Evolutionary conservation across 169 alveolate species (phyloP).

Genomic region (Cryptosporidium bovis): DNA sequence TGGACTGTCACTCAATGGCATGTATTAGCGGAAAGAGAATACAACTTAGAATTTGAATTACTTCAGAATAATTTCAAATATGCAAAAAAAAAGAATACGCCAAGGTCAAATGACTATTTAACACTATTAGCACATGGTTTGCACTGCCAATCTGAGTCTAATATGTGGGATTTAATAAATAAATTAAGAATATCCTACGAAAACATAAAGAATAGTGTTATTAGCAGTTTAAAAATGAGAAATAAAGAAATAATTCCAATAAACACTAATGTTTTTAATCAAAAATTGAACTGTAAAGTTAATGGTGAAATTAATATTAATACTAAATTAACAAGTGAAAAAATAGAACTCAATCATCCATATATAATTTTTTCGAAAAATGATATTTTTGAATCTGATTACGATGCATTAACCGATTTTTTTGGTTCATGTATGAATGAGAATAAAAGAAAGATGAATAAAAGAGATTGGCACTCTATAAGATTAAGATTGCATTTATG

Average conservation of each 20-base stretch:
- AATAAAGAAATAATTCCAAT: background rate
- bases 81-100: background rate
- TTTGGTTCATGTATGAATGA: slow-evolving; percentile 15
- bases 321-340: slow-evolving; percentile 22
- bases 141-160: slow-evolving; percentile 47
- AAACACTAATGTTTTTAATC: slow-evolving; percentile 19
- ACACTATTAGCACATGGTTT: slow-evolving; percentile 51
- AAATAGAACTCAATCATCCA: slow-evolving; percentile 33
- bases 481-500: slow-evolving; percentile 59
- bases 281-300: background rate
- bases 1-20: slow-evolving; percentile 72
- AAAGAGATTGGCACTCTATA: slow-evolving; percentile 43
- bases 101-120: slow-evolving; percentile 5
- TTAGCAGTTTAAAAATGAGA: background rate
- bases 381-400: background rate
- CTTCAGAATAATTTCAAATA: slow-evolving; percentile 19
- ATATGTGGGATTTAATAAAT: slow-evolving; percentile 42
- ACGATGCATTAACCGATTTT: slow-evolving; percentile 34
- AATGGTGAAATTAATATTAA: background rate
- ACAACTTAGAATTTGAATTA: slow-evolving; percentile 63
- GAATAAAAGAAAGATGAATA: slow-evolving; percentile 2
- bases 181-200: background rate
- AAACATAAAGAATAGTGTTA: background rate
- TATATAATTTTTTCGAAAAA: slow-evolving; percentile 28
- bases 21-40: slow-evolving; percentile 65